Evolutionary conservation across 257 asterid genomes (phyloP), one percentile per base, ranked within the genome.

Genomic region (Przewalskia tangutica): DNA sequence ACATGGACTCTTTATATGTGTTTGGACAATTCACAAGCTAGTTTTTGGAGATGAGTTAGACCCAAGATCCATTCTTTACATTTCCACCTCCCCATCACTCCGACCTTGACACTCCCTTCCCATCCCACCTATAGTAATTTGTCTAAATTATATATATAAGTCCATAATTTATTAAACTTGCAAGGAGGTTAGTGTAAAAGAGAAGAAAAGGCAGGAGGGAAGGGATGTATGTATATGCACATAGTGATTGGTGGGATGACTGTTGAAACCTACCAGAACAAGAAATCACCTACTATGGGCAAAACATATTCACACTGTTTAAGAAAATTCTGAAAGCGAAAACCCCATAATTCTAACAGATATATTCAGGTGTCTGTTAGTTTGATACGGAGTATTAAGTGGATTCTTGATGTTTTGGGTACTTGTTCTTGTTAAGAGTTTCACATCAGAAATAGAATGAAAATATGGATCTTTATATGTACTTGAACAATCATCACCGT

Each of bases 381-480:
- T 66, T 68, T 38, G 46, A 58, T 56, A 40, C 76, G 81, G 86
- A 62, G 6, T 50, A 51, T 63, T 54, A 2, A 38, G 76, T 84
- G 89, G 86, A 87, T 70, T 82, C 83, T 86, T 86, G 84, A 82
- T 88, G 91, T 86, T 88, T 76, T 53, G 5, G 77, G 36, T 73
- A 44, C 77, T 81, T 77, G 81, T 89, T 62, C 38, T 65, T 70
- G n/a, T n/a, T n/a, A n/a, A n/a, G n/a, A n/a, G n/a, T n/a, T n/a
- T n/a, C n/a, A n/a, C n/a, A n/a, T n/a, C n/a, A n/a, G n/a, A n/a
- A n/a, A n/a, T n/a, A n/a, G n/a, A n/a, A n/a, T n/a, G n/a, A n/a
- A n/a, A n/a, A n/a, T n/a, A n/a, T n/a, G n/a, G n/a, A n/a, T n/a
- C n/a, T n/a, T n/a, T n/a, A n/a, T n/a, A n/a, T n/a, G n/a, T n/a